A percentile compares a stretch with the other conserved stretches of the same genome.
Conservation (phyloP, 2,329 filamentous ascomycete genomes). For the Fusarium graminum region DNA sequence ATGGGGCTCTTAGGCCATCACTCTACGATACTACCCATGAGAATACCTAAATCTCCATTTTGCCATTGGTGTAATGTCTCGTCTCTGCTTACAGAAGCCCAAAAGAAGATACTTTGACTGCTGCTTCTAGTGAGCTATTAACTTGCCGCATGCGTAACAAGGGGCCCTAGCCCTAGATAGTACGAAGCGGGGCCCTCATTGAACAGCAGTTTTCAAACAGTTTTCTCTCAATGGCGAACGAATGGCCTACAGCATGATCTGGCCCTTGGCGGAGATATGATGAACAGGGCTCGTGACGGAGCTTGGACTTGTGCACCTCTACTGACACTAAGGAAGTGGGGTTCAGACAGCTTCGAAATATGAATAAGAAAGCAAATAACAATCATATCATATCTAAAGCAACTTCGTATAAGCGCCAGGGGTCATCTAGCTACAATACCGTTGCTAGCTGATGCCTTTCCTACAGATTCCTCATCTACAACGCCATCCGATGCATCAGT, state of each 20-base stretch:
- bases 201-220: constrained; percentile 8
- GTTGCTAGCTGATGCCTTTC: constrained; percentile 6
- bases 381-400: background rate
- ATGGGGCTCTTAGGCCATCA: background rate
- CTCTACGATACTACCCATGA: background rate
- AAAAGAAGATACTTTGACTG: background rate
- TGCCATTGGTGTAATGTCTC: background rate
- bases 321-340: background rate
- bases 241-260: constrained; percentile 5
- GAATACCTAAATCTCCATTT: background rate
- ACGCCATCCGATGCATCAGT: constrained; percentile 37
- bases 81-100: background rate
- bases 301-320: background rate
- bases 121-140: background rate
- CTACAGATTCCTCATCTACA: constrained; percentile 18
- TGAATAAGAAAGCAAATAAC: no score
- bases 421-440: constrained; percentile 7
- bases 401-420: constrained; percentile 26
- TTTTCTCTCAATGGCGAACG: background rate
- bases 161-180: constrained; percentile 17
- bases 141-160: background rate
- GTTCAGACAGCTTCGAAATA: background rate
- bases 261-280: background rate
- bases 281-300: background rate
- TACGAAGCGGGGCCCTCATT: background rate